Evolutionary conservation across 2,329 filamentous ascomycete species (phyloP).

Genomic region (Aspergillus brasiliensis): DNA sequence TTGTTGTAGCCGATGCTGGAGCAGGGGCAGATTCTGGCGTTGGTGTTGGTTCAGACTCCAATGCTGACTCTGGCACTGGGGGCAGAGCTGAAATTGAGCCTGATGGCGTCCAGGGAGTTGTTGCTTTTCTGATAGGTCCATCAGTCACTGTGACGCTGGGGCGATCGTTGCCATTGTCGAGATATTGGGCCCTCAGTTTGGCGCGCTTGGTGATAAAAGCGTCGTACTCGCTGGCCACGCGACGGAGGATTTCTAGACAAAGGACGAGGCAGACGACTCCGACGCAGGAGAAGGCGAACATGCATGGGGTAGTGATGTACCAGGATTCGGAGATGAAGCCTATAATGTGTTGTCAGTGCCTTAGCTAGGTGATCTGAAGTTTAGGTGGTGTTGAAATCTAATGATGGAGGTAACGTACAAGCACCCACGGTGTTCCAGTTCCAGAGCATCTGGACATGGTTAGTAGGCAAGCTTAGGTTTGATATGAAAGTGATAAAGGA

Average conservation of each 20-base stretch:
- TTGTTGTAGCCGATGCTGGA: background rate
- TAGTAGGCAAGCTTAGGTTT: background rate
- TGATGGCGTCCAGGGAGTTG: background rate
- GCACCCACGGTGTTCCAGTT: constrained; percentile 34
- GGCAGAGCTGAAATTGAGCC: background rate
- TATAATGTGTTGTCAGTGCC: constrained; percentile 17
- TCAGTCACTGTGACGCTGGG: background rate
- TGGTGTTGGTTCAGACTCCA: background rate
- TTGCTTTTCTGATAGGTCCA: too few species aligned
- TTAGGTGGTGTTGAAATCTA: background rate
- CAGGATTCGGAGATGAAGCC: constrained; percentile 70
- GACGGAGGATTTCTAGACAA: constrained; percentile 70
- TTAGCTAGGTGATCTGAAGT: background rate
- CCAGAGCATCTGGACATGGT: constrained; percentile 30
- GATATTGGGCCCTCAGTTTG: constrained; percentile 34
- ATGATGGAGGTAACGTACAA: constrained; percentile 15
- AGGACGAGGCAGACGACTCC: constrained; percentile 75
- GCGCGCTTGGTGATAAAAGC: constrained; percentile 61
- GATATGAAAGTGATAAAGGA: background rate
- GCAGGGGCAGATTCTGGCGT: too few species aligned
- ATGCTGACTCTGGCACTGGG: background rate
- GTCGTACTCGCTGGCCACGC: constrained; percentile 72
- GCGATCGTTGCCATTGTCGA: background rate
- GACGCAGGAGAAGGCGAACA: constrained; percentile 80
- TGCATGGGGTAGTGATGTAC: constrained; percentile 68